Evolutionary conservation across 352 stramenopile species (phyloP).

Genomic region (Pythium vanterpoolii): DNA sequence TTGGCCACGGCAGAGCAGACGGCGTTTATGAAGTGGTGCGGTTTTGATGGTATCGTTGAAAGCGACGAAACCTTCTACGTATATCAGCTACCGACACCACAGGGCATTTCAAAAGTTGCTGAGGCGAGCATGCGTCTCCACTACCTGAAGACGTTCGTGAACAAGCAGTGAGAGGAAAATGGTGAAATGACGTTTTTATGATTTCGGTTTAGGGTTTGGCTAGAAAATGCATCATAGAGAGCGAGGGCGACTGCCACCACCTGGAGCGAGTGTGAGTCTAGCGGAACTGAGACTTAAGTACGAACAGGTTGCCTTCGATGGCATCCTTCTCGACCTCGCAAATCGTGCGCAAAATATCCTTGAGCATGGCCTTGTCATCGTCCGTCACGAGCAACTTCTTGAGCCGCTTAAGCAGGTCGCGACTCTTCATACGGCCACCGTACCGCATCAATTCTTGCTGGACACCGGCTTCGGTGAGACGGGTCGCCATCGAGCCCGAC

Average conservation of each 20-base stretch:
- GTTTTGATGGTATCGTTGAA: slow-evolving; percentile 31
- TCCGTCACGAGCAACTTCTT: slow-evolving; percentile 82
- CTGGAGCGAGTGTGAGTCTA: slow-evolving; percentile 24
- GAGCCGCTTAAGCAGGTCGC: slow-evolving; percentile 73
- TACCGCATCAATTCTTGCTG: slow-evolving; percentile 84
- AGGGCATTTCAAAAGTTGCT: not conserved
- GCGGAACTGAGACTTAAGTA: slow-evolving; percentile 87
- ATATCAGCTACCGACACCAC: slow-evolving; percentile 13
- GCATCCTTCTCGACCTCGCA: slow-evolving; percentile 83
- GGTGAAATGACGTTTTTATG: slow-evolving; percentile 2
- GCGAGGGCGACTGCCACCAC: too few relatives aligned
- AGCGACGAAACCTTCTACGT: slow-evolving; percentile 40
- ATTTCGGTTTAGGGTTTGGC: not conserved
- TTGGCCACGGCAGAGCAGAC: not conserved
- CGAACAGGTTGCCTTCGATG: slow-evolving; percentile 75
- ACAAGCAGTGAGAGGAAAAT: not conserved
- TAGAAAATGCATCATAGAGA: not conserved
- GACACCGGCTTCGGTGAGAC: slow-evolving; percentile 77
- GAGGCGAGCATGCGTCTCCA: not conserved
- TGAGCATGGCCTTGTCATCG: slow-evolving; percentile 78
- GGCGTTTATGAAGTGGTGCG: slow-evolving; percentile 54
- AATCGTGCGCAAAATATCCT: slow-evolving; percentile 86
- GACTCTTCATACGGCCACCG: slow-evolving; percentile 76
- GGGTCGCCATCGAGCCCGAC: slow-evolving; percentile 38
- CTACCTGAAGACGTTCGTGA: not conserved